Conservation (phyloP, 345 rosid species). For the Carallia pectinifolia region DNA sequence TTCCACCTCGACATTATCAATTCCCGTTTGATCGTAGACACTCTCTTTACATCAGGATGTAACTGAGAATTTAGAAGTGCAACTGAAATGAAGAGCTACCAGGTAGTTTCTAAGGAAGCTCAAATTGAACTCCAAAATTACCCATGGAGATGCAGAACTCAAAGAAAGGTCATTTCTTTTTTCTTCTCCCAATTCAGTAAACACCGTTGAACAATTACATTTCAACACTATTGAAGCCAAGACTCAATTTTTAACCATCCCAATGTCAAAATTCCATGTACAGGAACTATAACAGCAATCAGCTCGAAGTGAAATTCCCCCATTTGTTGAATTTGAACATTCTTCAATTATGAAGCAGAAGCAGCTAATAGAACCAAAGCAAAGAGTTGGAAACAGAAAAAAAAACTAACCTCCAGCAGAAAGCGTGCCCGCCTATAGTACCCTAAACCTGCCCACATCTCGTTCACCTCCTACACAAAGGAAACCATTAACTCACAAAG, state of each 20-base stretch:
- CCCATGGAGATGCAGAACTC: too few relatives aligned
- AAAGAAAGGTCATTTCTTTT: background rate
- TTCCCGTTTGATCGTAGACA: background rate
- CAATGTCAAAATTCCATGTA: background rate
- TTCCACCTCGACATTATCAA: background rate
- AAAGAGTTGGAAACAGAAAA: background rate
- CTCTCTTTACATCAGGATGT: background rate
- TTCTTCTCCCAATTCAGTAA: too few relatives aligned
- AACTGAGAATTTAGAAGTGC: too few relatives aligned
- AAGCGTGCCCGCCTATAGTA: conserved; percentile 93
- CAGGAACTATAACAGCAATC: background rate
- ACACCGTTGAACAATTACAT: too few relatives aligned
- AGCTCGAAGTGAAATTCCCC: background rate
- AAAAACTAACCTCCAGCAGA: conserved; percentile 64
- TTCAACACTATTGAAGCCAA: background rate
- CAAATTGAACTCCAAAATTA: too few relatives aligned
- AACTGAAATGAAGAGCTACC: too few relatives aligned
- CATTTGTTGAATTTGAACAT: background rate
- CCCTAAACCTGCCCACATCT: conserved; percentile 97
- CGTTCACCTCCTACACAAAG: conserved; percentile 75
- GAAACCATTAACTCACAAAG: background rate
- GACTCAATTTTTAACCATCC: background rate
- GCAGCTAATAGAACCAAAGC: background rate
- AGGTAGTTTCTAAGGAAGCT: too few relatives aligned
- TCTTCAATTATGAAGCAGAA: background rate